Base-by-base conservation (phyloP, 2,329 filamentous ascomycete genomes). In the Tolypocladium endophyticum region DNA sequence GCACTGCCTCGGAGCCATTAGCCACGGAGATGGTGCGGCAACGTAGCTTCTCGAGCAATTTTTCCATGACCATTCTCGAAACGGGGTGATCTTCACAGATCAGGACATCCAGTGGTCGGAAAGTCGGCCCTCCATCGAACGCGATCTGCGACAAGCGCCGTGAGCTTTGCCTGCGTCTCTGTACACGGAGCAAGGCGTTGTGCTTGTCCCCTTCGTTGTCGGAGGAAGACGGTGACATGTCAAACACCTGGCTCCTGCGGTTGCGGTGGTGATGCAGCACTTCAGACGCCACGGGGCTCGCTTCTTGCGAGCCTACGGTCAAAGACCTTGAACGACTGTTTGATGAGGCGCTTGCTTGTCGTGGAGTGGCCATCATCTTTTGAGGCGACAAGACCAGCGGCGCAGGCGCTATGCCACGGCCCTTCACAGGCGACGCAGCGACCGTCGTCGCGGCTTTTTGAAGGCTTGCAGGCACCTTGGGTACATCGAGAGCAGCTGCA, bases 31-130 rank as follows among this genome's bases (percentile, higher is more conserved):
- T 94, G 11, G 93, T 97, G 50, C 94, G 89, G 69, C 94, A 99
- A 41, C 91, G 88, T 41, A 97, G 79, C 75, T 97, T 99, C 73
- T 99, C 94, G 58, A 99, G 81, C 9, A 99, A 78, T 67, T 96
- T 94, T 71, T 99, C 94, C 93, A 99, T 97, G n/a, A 99, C 93
- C 78, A 99, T 87, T 28, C 93, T 85, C 7, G 94, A 96, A 4
- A 99, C 93, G 0, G 94, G 94, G 71, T 99, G 94, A 68, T 99
- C 94, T 75, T 99, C 94, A 71, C 94, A 97, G 57, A 99, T 96
- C 57, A 99, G 80, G 7, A 99, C 89, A 73, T 99, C 94, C 57
- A 99, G 76, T 2, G 94, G 92, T 36, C 94, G 84, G 75, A 97
- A 99, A 41, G 87, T 83, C 3, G 94, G 94, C 0, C 88, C 88